Conservation (phyloP, 2,329 filamentous ascomycete genomes). For the Penicillium frequentans region DNA sequence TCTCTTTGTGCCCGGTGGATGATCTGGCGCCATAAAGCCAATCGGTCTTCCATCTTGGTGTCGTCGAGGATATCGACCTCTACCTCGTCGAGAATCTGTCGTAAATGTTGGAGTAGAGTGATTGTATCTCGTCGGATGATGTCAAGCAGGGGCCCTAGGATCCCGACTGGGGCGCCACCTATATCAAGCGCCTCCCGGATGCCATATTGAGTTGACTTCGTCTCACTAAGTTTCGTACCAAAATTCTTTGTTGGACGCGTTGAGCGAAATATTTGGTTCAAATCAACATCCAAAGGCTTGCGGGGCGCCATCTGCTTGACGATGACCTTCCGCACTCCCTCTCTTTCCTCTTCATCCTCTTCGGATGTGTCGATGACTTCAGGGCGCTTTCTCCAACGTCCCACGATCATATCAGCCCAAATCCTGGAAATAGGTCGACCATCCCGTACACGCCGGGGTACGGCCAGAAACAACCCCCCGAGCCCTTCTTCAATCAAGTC, state of each 20-base stretch:
- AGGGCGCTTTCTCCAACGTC: not conserved
- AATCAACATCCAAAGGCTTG: slow-evolving; percentile 1
- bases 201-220: slow-evolving; percentile 1
- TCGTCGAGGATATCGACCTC: slow-evolving; percentile 26
- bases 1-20: slow-evolving; percentile 16
- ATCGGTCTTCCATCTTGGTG: slow-evolving; percentile 26
- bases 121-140: slow-evolving; percentile 25
- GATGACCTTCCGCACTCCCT: not conserved
- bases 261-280: slow-evolving; percentile 3
- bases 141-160: slow-evolving; percentile 12
- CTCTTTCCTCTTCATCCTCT: not conserved
- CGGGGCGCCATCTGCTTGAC: slow-evolving; percentile 13
- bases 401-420: not conserved
- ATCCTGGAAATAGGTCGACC: not conserved
- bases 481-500: not conserved
- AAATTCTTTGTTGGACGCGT: not conserved
- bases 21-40: slow-evolving; percentile 27
- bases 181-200: not conserved
- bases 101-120: slow-evolving; percentile 21
- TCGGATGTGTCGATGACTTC: not conserved
- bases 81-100: slow-evolving; percentile 23
- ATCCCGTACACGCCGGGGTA: not conserved
- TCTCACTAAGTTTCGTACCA: not conserved
- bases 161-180: not conserved
- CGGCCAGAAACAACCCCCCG: not conserved